A percentile compares a stretch with the other conserved stretches of the same genome.
Evolutionary conservation across 768 basidiomycete genomes (phyloP).

Genomic region (Cyathus striatus): DNA sequence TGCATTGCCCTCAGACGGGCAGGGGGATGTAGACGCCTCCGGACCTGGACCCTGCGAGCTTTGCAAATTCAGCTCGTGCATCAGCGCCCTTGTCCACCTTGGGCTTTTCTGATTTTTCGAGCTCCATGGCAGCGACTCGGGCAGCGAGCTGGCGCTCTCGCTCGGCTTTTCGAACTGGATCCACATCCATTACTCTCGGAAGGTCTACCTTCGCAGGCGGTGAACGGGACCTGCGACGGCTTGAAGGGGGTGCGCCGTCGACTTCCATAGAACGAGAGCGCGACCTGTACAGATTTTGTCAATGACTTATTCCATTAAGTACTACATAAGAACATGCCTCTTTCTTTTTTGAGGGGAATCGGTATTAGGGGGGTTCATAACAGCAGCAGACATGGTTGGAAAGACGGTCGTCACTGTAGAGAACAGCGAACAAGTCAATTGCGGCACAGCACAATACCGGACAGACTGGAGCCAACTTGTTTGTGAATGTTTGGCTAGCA

Average conservation of each 20-base stretch:
- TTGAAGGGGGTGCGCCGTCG: conserved; percentile 36
- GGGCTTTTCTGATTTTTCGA: conserved; percentile 45
- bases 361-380: conserved; percentile 18
- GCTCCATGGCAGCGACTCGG: conserved; percentile 61
- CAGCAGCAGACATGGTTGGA: conserved; percentile 35
- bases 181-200: conserved; percentile 57
- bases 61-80: conserved; percentile 84
- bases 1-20: conserved; percentile 89
- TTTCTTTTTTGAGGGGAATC: conserved; percentile 40
- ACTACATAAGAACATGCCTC: conserved; percentile 34
- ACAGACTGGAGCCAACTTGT: neutral
- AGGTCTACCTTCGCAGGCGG: conserved; percentile 26
- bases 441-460: too few relatives aligned
- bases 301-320: neutral
- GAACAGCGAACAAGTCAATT: conserved; percentile 1
- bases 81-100: conserved; percentile 48
- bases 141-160: conserved; percentile 78
- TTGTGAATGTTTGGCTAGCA: conserved; percentile 14
- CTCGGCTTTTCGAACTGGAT: conserved; percentile 70
- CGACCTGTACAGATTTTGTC: conserved; percentile 31
- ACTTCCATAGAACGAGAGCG: conserved; percentile 38
- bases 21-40: conserved; percentile 96
- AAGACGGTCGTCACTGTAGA: conserved; percentile 7
- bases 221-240: conserved; percentile 40
- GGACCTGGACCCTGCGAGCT: conserved; percentile 73